phyloP scores from a whole-genome alignment of 2,329 filamentous ascomycete species.

The Fusarium coffeatum region DNA sequence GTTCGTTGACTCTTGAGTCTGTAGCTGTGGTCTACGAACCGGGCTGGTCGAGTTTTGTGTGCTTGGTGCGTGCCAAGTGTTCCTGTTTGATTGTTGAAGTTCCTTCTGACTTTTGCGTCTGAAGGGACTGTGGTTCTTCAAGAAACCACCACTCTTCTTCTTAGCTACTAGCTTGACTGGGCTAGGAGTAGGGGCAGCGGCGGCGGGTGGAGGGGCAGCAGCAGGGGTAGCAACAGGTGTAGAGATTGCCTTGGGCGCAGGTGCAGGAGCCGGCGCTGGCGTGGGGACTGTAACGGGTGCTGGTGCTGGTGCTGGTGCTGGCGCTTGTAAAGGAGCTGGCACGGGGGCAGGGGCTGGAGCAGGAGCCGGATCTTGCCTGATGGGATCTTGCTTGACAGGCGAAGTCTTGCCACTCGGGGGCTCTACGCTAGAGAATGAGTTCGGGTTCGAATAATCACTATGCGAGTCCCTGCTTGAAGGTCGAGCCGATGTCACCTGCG shows the following conservation, averaged over 20 bases:
- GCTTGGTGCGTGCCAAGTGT: conserved; percentile 67
- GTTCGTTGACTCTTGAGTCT: conserved; percentile 53
- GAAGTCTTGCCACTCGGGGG: conserved; percentile 79
- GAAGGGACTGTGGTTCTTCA: conserved; percentile 93
- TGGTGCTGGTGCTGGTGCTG: neutral
- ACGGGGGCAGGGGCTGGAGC: neutral
- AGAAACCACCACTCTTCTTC: conserved; percentile 86
- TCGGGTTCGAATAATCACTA: conserved; percentile 91
- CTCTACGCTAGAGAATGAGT: conserved; percentile 88
- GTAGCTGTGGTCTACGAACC: conserved; percentile 55
- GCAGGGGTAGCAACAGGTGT: neutral
- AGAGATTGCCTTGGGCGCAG: neutral
- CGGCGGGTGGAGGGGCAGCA: neutral
- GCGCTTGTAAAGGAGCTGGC: neutral
- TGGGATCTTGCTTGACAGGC: conserved; percentile 72
- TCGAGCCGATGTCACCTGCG: conserved; percentile 68
- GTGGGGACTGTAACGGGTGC: neutral
- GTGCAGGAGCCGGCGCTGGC: neutral
- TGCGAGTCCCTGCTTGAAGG: conserved; percentile 88
- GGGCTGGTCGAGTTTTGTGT: conserved; percentile 46
- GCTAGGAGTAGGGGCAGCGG: conserved; percentile 42
- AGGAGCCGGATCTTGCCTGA: conserved; percentile 17
- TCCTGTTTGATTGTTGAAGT: conserved; percentile 61
- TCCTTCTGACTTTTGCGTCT: conserved; percentile 91
- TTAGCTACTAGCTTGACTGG: conserved; percentile 76